phyloP scores from a whole-genome alignment of 441 rosid species.

The Theobroma grandiflorum region DNA sequence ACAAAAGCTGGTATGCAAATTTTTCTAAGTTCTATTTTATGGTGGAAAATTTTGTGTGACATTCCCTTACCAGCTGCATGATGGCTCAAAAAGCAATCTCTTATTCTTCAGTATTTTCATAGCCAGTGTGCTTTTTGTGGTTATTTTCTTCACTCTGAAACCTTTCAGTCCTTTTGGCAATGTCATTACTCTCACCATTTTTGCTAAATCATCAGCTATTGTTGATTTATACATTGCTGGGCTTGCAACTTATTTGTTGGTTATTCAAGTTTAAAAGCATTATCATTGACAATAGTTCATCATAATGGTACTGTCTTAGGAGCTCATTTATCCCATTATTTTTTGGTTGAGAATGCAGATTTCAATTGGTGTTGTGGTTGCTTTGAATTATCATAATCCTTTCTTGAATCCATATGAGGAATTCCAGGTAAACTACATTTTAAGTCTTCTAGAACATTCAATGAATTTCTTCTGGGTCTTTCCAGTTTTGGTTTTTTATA shows the following conservation, averaged over 20 bases:
- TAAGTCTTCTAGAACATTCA: neutral
- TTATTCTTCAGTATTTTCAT: neutral
- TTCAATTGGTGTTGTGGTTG: slow-evolving; percentile 89
- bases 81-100: neutral
- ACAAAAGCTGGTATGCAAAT: neutral
- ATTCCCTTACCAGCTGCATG: neutral
- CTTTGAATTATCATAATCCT: slow-evolving; percentile 89
- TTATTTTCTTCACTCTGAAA: neutral
- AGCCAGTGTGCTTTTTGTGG: neutral
- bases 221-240: neutral
- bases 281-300: neutral
- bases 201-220: neutral
- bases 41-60: neutral
- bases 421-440: slow-evolving; percentile 73
- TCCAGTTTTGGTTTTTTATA: neutral
- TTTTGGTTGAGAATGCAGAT: slow-evolving; percentile 59
- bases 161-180: neutral
- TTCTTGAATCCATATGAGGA: slow-evolving; percentile 90
- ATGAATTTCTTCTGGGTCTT: neutral
- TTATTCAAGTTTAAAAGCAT: slow-evolving; percentile 21
- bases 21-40: neutral
- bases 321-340: slow-evolving; percentile 31
- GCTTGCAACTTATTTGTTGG: slow-evolving; percentile 2
- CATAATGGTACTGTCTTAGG: slow-evolving; percentile 11
- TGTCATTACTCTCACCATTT: neutral